Percentiles rank a stretch among this genome's conserved stretches.
These are phyloP conservation scores for Thecamonas trahens DNA, from an alignment of 78 protist genomes.

Conservation along the genomic window DNA sequence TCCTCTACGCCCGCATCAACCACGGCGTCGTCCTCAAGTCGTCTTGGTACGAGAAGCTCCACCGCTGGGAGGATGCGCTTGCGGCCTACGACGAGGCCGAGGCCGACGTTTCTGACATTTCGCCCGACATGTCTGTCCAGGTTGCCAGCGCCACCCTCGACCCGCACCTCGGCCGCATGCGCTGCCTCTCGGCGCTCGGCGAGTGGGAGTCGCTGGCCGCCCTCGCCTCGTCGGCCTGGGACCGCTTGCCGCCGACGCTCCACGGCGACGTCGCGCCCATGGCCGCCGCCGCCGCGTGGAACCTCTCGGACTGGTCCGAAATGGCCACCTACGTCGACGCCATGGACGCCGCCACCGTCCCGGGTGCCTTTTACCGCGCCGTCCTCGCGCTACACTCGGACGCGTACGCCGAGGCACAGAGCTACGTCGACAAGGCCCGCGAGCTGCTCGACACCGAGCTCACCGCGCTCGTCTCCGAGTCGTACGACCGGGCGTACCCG, in stretches of 20 bases:
- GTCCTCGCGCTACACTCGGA: slow-evolving; percentile 26
- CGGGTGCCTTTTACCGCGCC: slow-evolving; percentile 21
- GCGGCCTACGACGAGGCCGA: slow-evolving; percentile 65
- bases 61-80: slow-evolving; percentile 90
- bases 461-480: slow-evolving; percentile 75
- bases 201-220: slow-evolving; percentile 69
- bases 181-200: slow-evolving; percentile 89
- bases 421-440: slow-evolving; percentile 61
- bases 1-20: slow-evolving; percentile 54
- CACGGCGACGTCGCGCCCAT: slow-evolving; percentile 60
- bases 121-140: too few species aligned
- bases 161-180: slow-evolving; percentile 71
- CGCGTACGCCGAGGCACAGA: slow-evolving; percentile 52
- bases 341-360: not conserved
- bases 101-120: slow-evolving; percentile 28
- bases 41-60: slow-evolving; percentile 90
- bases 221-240: not conserved
- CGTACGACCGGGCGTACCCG: slow-evolving; percentile 73
- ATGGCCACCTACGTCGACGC: slow-evolving; percentile 8
- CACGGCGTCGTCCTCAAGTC: slow-evolving; percentile 53
- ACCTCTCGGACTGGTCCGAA: slow-evolving; percentile 59
- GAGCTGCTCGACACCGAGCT: slow-evolving; percentile 71
- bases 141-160: slow-evolving; percentile 9
- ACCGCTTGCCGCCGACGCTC: not conserved
- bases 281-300: slow-evolving; percentile 88